Percentiles rank a stretch among this genome's conserved stretches.
Evolutionary conservation across 495 filamentous ascomycete genomes (phyloP).

Genomic region (Hypoxylon rickii): DNA sequence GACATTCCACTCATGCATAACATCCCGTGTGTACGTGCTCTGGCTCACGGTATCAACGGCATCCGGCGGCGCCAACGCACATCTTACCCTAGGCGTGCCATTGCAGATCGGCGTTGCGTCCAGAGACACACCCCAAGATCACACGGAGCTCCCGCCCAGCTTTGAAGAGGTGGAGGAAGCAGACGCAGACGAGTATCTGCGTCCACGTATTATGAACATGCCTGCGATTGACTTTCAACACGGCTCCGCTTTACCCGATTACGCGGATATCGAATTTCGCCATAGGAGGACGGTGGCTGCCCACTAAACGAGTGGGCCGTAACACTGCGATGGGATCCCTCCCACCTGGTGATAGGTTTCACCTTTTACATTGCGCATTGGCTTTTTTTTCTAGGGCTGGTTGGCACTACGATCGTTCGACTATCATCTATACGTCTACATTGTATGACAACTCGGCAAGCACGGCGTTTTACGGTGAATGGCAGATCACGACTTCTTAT

Average conservation of each 20-base stretch:
- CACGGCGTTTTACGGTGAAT: slow-evolving; percentile 17
- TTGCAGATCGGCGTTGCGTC: slow-evolving; percentile 68
- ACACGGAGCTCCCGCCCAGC: slow-evolving; percentile 36
- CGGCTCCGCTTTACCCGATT: slow-evolving; percentile 41
- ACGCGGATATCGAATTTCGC: slow-evolving; percentile 29
- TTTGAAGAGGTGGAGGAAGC: slow-evolving; percentile 43
- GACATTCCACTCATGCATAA: slow-evolving; percentile 86
- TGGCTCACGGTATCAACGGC: slow-evolving; percentile 68
- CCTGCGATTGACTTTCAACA: slow-evolving; percentile 32
- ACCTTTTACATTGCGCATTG: not conserved
- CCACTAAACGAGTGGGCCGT: too few species aligned
- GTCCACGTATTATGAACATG: slow-evolving; percentile 49
- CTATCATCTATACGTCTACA: too few species aligned
- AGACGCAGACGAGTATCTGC: slow-evolving; percentile 52
- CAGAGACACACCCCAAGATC: slow-evolving; percentile 2
- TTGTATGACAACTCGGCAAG: slow-evolving; percentile 16
- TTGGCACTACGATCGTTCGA: too few species aligned
- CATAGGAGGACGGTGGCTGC: slow-evolving; percentile 17
- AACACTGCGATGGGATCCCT: not conserved
- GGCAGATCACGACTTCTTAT: not conserved
- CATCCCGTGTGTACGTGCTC: slow-evolving; percentile 77
- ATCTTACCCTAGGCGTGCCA: slow-evolving; percentile 69
- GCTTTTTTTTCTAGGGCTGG: too few species aligned
- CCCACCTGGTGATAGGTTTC: not conserved
- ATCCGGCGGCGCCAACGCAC: slow-evolving; percentile 58